Conservation (phyloP, 139 green algal species). For the Chlorella sp. region DNA sequence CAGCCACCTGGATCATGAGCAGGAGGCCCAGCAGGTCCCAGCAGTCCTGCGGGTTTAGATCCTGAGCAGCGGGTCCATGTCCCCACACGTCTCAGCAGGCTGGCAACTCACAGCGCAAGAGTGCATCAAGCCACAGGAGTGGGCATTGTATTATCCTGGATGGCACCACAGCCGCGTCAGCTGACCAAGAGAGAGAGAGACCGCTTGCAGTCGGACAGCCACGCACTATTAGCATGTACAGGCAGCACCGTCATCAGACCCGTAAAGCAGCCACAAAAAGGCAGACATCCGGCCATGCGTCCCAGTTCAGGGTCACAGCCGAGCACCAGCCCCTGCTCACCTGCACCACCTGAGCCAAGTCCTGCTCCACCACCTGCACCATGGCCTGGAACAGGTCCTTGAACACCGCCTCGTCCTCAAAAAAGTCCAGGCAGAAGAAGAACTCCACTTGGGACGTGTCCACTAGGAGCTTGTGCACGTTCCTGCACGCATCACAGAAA, state of each 20-base stretch:
- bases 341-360: conserved; percentile 50
- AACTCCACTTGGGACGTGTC: conserved; percentile 89
- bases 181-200: too few relatives aligned
- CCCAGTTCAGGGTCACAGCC: background rate
- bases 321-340: too few relatives aligned
- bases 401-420: conserved; percentile 73
- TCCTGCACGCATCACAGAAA: conserved; percentile 85
- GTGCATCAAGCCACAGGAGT: too few relatives aligned
- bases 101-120: too few relatives aligned
- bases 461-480: conserved; percentile 90
- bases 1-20: conserved; percentile 95
- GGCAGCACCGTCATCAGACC: background rate
- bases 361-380: conserved; percentile 67
- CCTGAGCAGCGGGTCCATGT: background rate
- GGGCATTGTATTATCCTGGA: too few relatives aligned
- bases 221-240: background rate
- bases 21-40: conserved; percentile 81
- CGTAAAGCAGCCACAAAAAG: too few relatives aligned
- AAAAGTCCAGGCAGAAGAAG: conserved; percentile 94
- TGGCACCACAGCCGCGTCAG: too few relatives aligned
- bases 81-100: too few relatives aligned
- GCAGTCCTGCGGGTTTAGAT: conserved; percentile 30
- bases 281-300: too few relatives aligned
- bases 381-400: conserved; percentile 63
- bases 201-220: too few relatives aligned